Base-by-base conservation (phyloP, 352 stramenopile genomes). In the Pythium apleroticum region DNA sequence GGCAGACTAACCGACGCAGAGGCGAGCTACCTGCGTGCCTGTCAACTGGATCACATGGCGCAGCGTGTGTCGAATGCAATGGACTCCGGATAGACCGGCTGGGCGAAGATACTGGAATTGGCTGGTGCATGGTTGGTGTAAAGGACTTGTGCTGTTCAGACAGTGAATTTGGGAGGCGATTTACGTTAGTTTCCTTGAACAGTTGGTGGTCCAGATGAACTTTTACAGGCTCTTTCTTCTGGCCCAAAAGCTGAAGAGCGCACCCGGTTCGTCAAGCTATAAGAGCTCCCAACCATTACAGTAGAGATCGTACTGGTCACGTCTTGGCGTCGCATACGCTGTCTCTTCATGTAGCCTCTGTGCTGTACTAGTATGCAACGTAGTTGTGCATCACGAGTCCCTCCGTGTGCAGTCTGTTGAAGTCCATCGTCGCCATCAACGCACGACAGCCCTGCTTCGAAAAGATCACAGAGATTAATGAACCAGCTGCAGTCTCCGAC, bases 101-200 rank as follows among this genome's bases (percentile, higher is more conserved):
- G 37, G 10, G 17, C 5, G 19, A 22, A 46, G 37, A 46, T 46
- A 22, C 37, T 5, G 15, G 14, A 46, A 22, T n/a, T 46, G 37
- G 15, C 37, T 46, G 37, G 37, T 46, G 37, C 37, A 17, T 43
- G 7, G 14, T n/a, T 3, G 35, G 35, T 19, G 43, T 50, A 50
- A 50, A 50, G 43, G 19, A 50, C n/a, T 7, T 50, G 39, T 17
- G 43, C 12, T 7, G 37, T 46, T 53, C 46, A 53, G 22, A 20
- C n/a, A 20, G 48, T 20, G 24, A 35, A 35, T 22, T 37, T 12
- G n/a, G n/a, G 2, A 50, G 27, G 52, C 19, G 45, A 43, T 46
- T n/a, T n/a, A n/a, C n/a, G n/a, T 57, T 57, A 57, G 52, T 30
- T 57, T 43, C 30, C 30, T 28, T 43, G 27, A 57, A 57, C 52